Percentiles rank a stretch among this genome's conserved stretches.
These are phyloP conservation scores for Flueggea neowawraea DNA, from an alignment of 441 rosid genomes.

Conservation along the genomic window DNA sequence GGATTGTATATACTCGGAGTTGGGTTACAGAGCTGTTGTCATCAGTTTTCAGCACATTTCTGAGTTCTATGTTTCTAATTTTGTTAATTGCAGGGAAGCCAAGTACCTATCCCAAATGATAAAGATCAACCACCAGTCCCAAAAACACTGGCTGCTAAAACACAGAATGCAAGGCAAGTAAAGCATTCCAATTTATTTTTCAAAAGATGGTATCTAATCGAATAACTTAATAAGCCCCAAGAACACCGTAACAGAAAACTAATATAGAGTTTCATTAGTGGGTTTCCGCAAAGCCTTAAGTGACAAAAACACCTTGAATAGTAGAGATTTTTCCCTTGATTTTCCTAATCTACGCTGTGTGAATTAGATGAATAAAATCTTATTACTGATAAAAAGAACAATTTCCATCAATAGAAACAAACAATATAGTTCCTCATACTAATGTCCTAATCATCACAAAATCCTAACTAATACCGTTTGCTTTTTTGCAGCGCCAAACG, in stretches of 20 bases:
- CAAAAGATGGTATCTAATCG: background rate
- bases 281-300: too few relatives aligned
- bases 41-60: background rate
- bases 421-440: background rate
- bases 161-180: conserved; percentile 39
- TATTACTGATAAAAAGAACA: too few relatives aligned
- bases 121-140: conserved; percentile 40
- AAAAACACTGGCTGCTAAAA: conserved; percentile 23
- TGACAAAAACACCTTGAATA: too few relatives aligned
- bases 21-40: too few relatives aligned
- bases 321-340: too few relatives aligned
- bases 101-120: conserved; percentile 47
- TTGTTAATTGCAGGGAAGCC: conserved; percentile 38
- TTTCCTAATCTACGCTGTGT: too few relatives aligned
- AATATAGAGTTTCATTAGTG: too few relatives aligned
- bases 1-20: background rate
- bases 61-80: background rate
- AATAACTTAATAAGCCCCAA: too few relatives aligned
- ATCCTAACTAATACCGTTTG: conserved; percentile 4
- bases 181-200: background rate
- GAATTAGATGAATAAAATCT: too few relatives aligned
- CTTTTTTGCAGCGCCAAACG: conserved; percentile 35
- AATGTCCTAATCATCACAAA: background rate
- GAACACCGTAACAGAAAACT: background rate
- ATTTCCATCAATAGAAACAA: background rate